Evolutionary conservation across 495 filamentous ascomycete genomes (phyloP).

Genomic region (Trichocladium antarcticum): DNA sequence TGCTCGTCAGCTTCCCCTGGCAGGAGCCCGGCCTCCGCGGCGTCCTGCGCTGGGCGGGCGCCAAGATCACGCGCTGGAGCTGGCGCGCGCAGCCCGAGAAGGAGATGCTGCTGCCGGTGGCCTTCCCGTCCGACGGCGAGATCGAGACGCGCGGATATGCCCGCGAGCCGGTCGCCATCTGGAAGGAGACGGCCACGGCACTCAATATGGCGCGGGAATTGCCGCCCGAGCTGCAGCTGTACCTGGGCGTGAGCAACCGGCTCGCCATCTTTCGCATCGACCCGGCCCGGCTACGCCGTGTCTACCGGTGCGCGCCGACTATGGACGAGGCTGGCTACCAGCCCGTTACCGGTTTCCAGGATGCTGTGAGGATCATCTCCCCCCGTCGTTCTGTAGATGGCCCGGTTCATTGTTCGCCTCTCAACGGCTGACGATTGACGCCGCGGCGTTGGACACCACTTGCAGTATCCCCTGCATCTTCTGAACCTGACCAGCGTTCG

Average conservation of each 20-base stretch:
- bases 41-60: slow-evolving; percentile 26
- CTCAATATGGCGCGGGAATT: slow-evolving; percentile 47
- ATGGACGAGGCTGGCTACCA: slow-evolving; percentile 61
- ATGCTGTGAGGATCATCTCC: slow-evolving; percentile 47
- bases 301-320: slow-evolving; percentile 66
- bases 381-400: slow-evolving; percentile 1
- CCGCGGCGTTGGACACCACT: no score
- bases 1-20: slow-evolving; percentile 53
- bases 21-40: slow-evolving; percentile 37
- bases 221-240: slow-evolving; percentile 42
- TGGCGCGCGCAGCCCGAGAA: slow-evolving; percentile 35
- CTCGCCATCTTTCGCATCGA: slow-evolving; percentile 65
- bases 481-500: slow-evolving; percentile 63
- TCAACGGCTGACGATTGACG: no score
- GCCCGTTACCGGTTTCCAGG: slow-evolving; percentile 67
- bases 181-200: slow-evolving; percentile 59
- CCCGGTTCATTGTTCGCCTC: slow-evolving; percentile 5
- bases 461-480: slow-evolving; percentile 70
- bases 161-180: slow-evolving; percentile 57
- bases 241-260: slow-evolving; percentile 51
- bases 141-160: slow-evolving; percentile 47
- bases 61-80: slow-evolving; percentile 37
- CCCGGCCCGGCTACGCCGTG: slow-evolving; percentile 48
- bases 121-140: slow-evolving; percentile 43
- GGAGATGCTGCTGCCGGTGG: slow-evolving; percentile 54